Conservation (phyloP, 2,329 filamentous ascomycete species). For the Kalmusia sp. region DNA sequence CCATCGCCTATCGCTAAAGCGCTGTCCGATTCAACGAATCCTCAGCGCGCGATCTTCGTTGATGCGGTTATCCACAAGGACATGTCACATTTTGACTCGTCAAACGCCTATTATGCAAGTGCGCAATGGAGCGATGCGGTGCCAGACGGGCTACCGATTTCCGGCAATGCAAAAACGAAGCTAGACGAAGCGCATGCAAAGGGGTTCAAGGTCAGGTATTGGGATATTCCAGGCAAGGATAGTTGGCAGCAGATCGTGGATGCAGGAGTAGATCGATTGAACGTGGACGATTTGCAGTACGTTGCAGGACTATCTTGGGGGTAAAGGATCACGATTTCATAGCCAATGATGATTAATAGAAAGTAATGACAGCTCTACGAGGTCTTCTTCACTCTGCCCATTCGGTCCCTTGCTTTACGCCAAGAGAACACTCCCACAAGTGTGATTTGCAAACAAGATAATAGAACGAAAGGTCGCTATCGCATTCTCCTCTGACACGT, state of each 20-base stretch:
- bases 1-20: constrained; percentile 53
- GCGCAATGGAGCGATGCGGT: constrained; percentile 50
- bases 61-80: constrained; percentile 17
- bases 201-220: constrained; percentile 66
- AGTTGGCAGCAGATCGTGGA: constrained; percentile 60
- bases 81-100: constrained; percentile 33
- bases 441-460: no score
- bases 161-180: constrained; percentile 54
- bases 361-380: no score
- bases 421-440: no score
- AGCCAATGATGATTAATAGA: no score
- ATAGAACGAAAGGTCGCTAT: no score
- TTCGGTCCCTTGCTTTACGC: no score
- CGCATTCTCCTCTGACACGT: no score
- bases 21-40: constrained; percentile 63
- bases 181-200: constrained; percentile 58
- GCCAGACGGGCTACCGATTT: constrained; percentile 10
- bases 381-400: no score
- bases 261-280: constrained; percentile 64
- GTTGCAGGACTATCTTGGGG: constrained; percentile 12
- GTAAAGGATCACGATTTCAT: no score
- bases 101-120: constrained; percentile 59
- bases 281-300: constrained; percentile 48
- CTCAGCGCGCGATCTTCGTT: constrained; percentile 42
- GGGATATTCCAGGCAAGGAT: constrained; percentile 62